Base-by-base conservation (phyloP, 2,329 filamentous ascomycete species). In the Sarocladium brachiariae region DNA sequence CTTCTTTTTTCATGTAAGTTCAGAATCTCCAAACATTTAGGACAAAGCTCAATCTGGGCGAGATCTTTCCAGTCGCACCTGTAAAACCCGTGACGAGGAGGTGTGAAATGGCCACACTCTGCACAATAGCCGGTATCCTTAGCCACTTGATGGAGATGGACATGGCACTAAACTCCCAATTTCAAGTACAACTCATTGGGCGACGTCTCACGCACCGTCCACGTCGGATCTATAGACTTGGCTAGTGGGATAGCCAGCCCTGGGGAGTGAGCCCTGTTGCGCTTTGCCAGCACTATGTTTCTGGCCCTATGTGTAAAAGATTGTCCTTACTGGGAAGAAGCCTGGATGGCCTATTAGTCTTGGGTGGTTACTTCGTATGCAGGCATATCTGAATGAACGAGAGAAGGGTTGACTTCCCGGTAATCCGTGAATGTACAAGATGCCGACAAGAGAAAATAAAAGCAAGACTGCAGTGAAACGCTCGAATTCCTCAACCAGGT, bases 81-180 rank as follows among this genome's bases (percentile, higher is more conserved):
- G 45, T 59, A 53, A 68, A 69, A 49, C 60, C 67, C 48, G 59
- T 66, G 18, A 59, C 59, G 25, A 63, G 62, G 24, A 62, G n/a
- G n/a, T n/a, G 63, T 41, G 67, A 69, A 49, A 59, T 68, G 16
- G 61, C 63, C 14, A 66, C 66, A 59, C 65, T 70, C 58, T 60
- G 59, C 50, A 69, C 68, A 51, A 69, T 63, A 49, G 68, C 70
- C 10, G 69, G 69, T 7, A 64, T 70, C 48, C 63, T 71, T 46
- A 68, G 64, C 35, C 61, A 72, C 34, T 63, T 73, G 51, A 66
- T 74, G 51, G 70, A 74, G 50, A 69, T 73, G 66, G 70, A 74
- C n/a, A n/a, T n/a, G n/a, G 53, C 71, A 73, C 53, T 69, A 66
- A 2, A 57, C 65, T 2, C 58, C 72, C 25, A 61, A 65, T 50